These are phyloP conservation scores for Fusarium nelsonii DNA, from an alignment of 2,329 filamentous ascomycete species.

Conservation along the genomic window DNA sequence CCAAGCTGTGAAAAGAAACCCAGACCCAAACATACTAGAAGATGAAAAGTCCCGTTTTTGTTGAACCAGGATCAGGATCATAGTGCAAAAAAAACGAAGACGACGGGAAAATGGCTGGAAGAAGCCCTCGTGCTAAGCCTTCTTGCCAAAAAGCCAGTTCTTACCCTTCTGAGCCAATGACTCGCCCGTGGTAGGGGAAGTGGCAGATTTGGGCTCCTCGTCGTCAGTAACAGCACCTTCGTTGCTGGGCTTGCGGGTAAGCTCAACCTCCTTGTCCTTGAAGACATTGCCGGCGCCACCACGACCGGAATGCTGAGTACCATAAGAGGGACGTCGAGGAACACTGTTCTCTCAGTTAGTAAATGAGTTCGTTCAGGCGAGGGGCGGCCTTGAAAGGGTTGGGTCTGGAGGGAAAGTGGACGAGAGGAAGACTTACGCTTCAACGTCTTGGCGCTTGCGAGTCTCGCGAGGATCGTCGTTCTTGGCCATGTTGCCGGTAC, in stretches of 20 bases:
- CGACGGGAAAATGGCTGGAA: not conserved
- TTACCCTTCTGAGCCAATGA: slow-evolving; percentile 58
- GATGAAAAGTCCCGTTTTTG: not conserved
- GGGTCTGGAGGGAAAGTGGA: not conserved
- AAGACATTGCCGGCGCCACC: slow-evolving; percentile 81
- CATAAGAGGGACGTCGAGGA: slow-evolving; percentile 67
- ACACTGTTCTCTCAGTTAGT: slow-evolving; percentile 54
- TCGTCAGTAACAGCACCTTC: slow-evolving; percentile 51
- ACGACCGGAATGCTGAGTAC: slow-evolving; percentile 75
- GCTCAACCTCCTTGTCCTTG: slow-evolving; percentile 59
- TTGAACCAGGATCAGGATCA: not conserved
- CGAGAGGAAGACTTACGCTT: slow-evolving; percentile 64
- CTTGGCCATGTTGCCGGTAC: slow-evolving; percentile 86
- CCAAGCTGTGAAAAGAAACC: slow-evolving; percentile 37
- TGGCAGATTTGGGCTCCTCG: slow-evolving; percentile 27
- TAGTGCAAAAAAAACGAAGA: not conserved
- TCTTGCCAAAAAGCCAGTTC: slow-evolving; percentile 64
- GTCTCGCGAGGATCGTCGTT: slow-evolving; percentile 80
- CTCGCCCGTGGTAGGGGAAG: slow-evolving; percentile 28
- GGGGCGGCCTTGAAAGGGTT: not conserved
- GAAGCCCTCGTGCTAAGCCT: slow-evolving; percentile 50
- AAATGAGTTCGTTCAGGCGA: slow-evolving; percentile 8
- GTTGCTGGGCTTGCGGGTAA: slow-evolving; percentile 47
- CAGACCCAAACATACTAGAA: slow-evolving; percentile 20
- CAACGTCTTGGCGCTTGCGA: slow-evolving; percentile 85